Conservation (phyloP, 441 rosid species). For the Omphalea diandra region DNA sequence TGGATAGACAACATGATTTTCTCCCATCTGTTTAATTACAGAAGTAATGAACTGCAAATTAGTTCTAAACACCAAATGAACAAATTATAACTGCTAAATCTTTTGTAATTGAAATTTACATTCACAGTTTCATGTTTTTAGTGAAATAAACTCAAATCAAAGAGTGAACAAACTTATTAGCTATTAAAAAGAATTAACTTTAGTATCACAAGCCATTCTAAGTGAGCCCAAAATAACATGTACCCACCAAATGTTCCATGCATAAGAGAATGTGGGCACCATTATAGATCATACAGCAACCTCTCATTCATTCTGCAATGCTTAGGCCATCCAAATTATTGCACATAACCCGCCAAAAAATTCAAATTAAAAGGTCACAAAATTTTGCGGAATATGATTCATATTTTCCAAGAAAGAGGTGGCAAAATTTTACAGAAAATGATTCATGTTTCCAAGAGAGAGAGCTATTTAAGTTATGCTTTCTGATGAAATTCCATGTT, state of each 20-base stretch:
- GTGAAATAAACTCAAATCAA: background rate
- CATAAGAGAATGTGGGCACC: background rate
- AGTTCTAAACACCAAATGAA: background rate
- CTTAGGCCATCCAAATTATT: background rate
- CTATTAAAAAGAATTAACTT: background rate
- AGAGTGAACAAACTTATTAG: too few species aligned
- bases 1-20: background rate
- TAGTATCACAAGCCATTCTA: background rate
- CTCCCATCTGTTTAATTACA: too few species aligned
- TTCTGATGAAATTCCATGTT: background rate
- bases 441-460: background rate
- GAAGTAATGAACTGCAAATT: background rate
- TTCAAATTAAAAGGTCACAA: background rate
- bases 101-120: background rate
- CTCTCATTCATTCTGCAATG: background rate
- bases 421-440: too few species aligned
- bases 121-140: background rate
- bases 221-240: background rate
- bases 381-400: too few species aligned
- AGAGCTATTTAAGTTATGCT: fast-evolving
- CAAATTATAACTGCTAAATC: background rate
- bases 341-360: background rate
- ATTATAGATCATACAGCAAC: background rate
- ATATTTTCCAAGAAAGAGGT: too few species aligned
- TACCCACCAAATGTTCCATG: background rate